phyloP scores from a whole-genome alignment of 768 basidiomycete genomes.

The Collybia mongolica region DNA sequence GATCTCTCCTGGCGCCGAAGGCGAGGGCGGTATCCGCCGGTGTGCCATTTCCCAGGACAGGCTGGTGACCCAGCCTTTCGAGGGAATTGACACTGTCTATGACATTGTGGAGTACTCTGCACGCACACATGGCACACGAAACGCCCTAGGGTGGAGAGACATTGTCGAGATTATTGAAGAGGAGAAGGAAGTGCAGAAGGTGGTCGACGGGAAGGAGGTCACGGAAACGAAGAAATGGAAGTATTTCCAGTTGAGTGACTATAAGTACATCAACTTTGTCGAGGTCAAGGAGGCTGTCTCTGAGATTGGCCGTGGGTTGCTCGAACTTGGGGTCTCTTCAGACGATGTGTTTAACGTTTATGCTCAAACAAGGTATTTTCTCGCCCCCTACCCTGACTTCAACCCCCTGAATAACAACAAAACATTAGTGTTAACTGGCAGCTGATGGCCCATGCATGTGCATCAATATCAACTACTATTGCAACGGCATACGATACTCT shows the following conservation, averaged over 20 bases:
- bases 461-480: slow-evolving; percentile 73
- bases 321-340: slow-evolving; percentile 66
- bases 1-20: slow-evolving; percentile 38
- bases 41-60: slow-evolving; percentile 51
- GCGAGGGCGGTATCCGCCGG: slow-evolving; percentile 60
- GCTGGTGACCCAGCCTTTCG: slow-evolving; percentile 63
- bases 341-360: slow-evolving; percentile 90
- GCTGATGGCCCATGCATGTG: slow-evolving; percentile 79
- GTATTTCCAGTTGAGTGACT: slow-evolving; percentile 90
- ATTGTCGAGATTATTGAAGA: slow-evolving; percentile 72
- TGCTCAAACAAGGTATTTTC: slow-evolving; percentile 71
- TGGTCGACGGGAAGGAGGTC: slow-evolving; percentile 77
- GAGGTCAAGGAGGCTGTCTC: slow-evolving; percentile 65
- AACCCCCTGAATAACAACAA: slow-evolving; percentile 6
- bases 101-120: slow-evolving; percentile 79
- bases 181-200: slow-evolving; percentile 86
- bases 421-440: slow-evolving; percentile 78
- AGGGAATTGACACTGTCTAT: slow-evolving; percentile 77
- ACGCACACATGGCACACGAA: slow-evolving; percentile 68
- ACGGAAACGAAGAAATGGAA: slow-evolving; percentile 94
- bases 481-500: slow-evolving; percentile 98
- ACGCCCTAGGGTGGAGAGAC: slow-evolving; percentile 82
- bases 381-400: slow-evolving; percentile 1
- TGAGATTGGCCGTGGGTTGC: slow-evolving; percentile 68
- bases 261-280: slow-evolving; percentile 76